A percentile compares a stretch with the other conserved stretches of the same genome.
These are phyloP conservation scores for Parietichytrium sp. DNA, from an alignment of 108 stramenopile genomes.

Conservation along the genomic window DNA sequence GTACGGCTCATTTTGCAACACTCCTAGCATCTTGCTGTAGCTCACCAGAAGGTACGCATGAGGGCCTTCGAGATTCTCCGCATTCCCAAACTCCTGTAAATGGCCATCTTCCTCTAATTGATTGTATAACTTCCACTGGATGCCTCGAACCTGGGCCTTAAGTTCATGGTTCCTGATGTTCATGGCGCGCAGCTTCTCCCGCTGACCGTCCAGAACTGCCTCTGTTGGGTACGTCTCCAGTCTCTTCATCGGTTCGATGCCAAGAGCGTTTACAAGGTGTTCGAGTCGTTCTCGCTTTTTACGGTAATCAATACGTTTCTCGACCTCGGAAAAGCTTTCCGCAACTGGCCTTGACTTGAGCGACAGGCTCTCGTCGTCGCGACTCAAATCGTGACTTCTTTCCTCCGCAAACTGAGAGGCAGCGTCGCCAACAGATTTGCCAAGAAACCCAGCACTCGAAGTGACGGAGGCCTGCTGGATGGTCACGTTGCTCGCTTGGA, in stretches of 20 bases:
- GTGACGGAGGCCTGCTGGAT: too few species aligned
- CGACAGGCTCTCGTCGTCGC: too few species aligned
- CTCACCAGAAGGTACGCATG: conserved; percentile 9
- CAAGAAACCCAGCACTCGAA: too few species aligned
- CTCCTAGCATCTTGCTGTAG: conserved; percentile 3
- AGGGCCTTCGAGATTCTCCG: too few species aligned
- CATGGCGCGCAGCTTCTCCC: neutral
- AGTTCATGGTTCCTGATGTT: conserved; percentile 28
- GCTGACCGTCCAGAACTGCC: neutral
- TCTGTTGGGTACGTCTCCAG: conserved; percentile 26
- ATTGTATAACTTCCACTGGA: conserved; percentile 5
- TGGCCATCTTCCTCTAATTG: too few species aligned
- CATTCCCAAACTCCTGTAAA: neutral
- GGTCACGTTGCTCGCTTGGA: too few species aligned
- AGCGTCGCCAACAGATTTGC: too few species aligned
- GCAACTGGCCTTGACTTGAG: too few species aligned
- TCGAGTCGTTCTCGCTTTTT: neutral
- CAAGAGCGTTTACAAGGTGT: neutral
- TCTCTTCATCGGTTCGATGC: neutral
- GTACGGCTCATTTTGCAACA: neutral
- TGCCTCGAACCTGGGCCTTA: neutral
- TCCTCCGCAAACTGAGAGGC: too few species aligned
- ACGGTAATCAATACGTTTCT: neutral
- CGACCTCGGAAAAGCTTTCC: too few species aligned
- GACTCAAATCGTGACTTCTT: too few species aligned